Evolutionary conservation across 2,329 filamentous ascomycete genomes (phyloP).

Genomic region (Penicillium oxalicum): DNA sequence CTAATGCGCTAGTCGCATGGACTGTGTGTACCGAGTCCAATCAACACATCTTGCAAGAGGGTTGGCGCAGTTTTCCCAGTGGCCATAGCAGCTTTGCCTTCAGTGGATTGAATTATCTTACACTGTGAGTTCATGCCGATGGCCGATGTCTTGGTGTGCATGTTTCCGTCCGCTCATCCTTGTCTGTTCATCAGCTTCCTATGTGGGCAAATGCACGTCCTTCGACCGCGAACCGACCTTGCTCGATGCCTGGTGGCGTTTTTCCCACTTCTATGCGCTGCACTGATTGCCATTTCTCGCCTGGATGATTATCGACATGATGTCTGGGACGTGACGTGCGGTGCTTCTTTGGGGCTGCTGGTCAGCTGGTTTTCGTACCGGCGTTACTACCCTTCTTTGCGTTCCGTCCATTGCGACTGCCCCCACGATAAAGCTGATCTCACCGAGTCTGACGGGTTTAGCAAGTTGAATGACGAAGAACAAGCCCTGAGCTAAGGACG

Average conservation of each 20-base stretch:
- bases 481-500: conserved; percentile 15
- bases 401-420: conserved; percentile 46
- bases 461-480: conserved; percentile 32
- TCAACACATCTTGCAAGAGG: conserved; percentile 55
- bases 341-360: conserved; percentile 49
- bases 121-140: conserved; percentile 33
- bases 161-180: background rate
- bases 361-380: conserved; percentile 56
- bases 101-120: conserved; percentile 55
- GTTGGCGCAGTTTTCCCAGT: conserved; percentile 60
- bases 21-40: conserved; percentile 45
- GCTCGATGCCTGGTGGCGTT: conserved; percentile 51
- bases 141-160: background rate
- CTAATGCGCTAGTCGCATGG: conserved; percentile 47
- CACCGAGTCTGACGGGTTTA: conserved; percentile 23
- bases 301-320: conserved; percentile 60
- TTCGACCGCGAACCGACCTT: conserved; percentile 54
- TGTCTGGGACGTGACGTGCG: conserved; percentile 56
- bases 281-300: conserved; percentile 57
- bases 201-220: conserved; percentile 53
- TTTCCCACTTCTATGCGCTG: conserved; percentile 51
- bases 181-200: conserved; percentile 32
- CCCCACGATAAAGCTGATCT: conserved; percentile 40
- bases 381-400: conserved; percentile 54
- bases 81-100: conserved; percentile 60